Base-by-base conservation (phyloP, 495 filamentous ascomycete genomes). In the Copromyces sp. region DNA sequence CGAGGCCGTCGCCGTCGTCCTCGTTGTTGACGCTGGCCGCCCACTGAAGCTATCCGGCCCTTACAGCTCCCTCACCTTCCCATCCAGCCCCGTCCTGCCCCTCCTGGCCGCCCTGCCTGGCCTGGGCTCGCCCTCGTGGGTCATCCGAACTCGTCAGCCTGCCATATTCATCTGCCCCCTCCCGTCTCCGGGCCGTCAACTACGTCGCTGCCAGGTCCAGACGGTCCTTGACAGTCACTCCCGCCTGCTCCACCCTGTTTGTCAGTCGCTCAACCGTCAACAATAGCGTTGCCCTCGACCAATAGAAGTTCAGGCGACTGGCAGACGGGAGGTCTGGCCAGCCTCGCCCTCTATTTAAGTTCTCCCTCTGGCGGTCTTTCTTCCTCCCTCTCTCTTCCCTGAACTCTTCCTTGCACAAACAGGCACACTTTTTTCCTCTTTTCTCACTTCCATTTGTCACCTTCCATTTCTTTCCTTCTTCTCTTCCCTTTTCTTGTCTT, bases 161-260 rank as follows among this genome's bases (percentile, higher is more conserved):
- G 53, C 53, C 53, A 35, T 12, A 65, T 37, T 65, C 7, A 9
- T 24, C 53, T 65, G 53, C 14, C 29, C 29, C 14, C 12, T 65
- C 53, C 53, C 53, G 29, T 35, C 29, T 17, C 29, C 53, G 29
- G 29, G 29, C 53, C 53, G 53, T 65, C 53, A 65, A 65, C 6
- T 37, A 65, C 53, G 29, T 65, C 53, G 29, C 14, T 17, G 53
- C 7, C 29, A 65, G 53, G 53, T 37, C 11, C 1, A 16, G 32
- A 32, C 53, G 14, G 53, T 24, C 53, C 53, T 65, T 65, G 53
- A 65, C 69, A 69, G 44, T 53, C 70, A 73, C 71, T 74, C 40
- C 69, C 75, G 44, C 37, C 42, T 29, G 70, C 73, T 72, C 72
- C 69, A 71, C 24, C 69, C 37, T 32, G 41, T 69, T 38, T 68